Base-by-base conservation (phyloP, 331 rosid species). In the Quercus lobata region DNA sequence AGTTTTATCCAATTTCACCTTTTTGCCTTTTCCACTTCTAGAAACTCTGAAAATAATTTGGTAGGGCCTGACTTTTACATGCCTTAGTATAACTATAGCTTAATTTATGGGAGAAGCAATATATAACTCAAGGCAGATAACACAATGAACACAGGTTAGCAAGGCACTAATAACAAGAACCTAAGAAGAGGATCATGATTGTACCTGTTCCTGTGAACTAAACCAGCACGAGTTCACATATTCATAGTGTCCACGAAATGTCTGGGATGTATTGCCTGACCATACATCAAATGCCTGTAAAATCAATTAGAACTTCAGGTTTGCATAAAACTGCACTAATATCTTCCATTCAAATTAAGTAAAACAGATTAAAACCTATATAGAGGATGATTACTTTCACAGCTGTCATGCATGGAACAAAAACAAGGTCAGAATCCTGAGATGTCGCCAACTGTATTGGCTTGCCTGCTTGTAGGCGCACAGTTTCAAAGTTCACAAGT, bases 371-470 rank as follows among this genome's bases (percentile, higher is more conserved):
- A 65, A 83, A 77, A 72, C 71, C 46, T 17, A 55, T 75, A 63
- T 72, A 63, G 3, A 24, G 74, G 77, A 76, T 4, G 44, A 60
- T 21, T 88, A 93, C 97, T 85, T 93, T 96, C 80, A 90, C 93
- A 83, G 95, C 41, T 78, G 93, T 78, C 98, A 91, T 93, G 96
- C 99, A 96, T 70, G 99, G 99, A 87, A 91, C 97, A 86, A 96
- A 96, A 79, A 87, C 90, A 72, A 85, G 83, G 76, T 85, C 66
- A 8, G 93, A 82, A 83, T 90, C 96, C 76, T 81, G 93, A 79
- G 87, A 79, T 72, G 97, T 91, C 74, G 98, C 99, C 73, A 96
- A 82, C 82, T 96, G 99, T 80, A 93, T 87, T 57, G 99, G 99
- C 81, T 87, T 96, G 89, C 79, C 88, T 79, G 85, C 90, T 78